A percentile compares a stretch with the other conserved stretches of the same genome.
phyloP scores from a whole-genome alignment of 1,284 basidiomycete genomes.

The Ceratobasidium papillatum region DNA sequence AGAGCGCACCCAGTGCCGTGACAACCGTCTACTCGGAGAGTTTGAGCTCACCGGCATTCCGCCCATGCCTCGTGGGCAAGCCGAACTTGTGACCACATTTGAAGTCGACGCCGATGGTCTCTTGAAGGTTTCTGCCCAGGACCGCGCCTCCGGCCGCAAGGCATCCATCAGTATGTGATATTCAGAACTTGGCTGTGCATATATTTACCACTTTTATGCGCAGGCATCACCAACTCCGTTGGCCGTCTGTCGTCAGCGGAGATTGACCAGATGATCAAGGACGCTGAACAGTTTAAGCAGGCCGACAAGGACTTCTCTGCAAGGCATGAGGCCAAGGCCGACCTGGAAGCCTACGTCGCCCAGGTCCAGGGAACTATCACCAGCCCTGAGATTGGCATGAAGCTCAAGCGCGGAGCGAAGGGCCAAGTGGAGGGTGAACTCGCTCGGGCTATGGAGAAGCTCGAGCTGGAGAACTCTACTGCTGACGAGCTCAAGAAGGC shows the following conservation, averaged over 20 bases:
- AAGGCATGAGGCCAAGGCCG: constrained; percentile 94
- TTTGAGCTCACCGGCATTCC: constrained; percentile 98
- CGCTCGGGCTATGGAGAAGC: constrained; percentile 93
- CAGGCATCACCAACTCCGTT: constrained; percentile 93
- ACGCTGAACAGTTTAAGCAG: constrained; percentile 94
- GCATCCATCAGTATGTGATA: constrained; percentile 86
- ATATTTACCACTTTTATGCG: not conserved
- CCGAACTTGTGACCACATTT: constrained; percentile 95
- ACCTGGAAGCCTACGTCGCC: constrained; percentile 95
- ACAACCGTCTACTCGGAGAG: constrained; percentile 96
- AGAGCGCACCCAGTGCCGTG: constrained; percentile 95
- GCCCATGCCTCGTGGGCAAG: constrained; percentile 95
- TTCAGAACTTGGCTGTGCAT: constrained; percentile 1
- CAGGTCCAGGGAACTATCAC: constrained; percentile 93
- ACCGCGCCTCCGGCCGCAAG: constrained; percentile 94
- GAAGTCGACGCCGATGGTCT: constrained; percentile 98
- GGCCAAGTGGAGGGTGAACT: constrained; percentile 93
- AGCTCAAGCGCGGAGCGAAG: constrained; percentile 96
- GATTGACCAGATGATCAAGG: constrained; percentile 99
- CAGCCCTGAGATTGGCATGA: constrained; percentile 93
- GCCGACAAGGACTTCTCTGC: constrained; percentile 97
- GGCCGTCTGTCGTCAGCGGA: constrained; percentile 93
- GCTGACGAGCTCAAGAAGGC: constrained; percentile 94
- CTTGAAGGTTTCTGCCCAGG: constrained; percentile 92
- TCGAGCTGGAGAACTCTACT: constrained; percentile 93